A percentile compares a stretch with the other conserved stretches of the same genome.
These are phyloP conservation scores for Serpula lacrymans DNA, from an alignment of 768 basidiomycete genomes.

Conservation along the genomic window DNA sequence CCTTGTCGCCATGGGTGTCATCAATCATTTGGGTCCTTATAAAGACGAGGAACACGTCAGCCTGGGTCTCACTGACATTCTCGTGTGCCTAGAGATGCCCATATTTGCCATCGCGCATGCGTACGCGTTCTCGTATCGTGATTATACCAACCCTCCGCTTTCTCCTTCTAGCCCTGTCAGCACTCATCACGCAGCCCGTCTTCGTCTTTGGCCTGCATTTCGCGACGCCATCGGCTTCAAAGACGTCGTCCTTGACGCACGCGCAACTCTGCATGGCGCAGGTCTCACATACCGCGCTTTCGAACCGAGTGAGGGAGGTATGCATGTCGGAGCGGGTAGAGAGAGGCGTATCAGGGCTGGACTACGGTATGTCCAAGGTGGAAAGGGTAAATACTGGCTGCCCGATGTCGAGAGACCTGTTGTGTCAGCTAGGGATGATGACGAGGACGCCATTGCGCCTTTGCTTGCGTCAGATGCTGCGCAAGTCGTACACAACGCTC, in stretches of 20 bases:
- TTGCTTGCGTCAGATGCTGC: conserved; percentile 62
- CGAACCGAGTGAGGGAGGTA: conserved; percentile 90
- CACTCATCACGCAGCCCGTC: conserved; percentile 74
- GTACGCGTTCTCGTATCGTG: conserved; percentile 89
- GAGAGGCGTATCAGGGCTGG: conserved; percentile 89
- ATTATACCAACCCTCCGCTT: conserved; percentile 64
- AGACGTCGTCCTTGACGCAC: conserved; percentile 85
- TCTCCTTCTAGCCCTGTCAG: conserved; percentile 27
- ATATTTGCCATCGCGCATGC: conserved; percentile 93
- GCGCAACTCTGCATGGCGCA: conserved; percentile 76
- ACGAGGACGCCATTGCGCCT: conserved; percentile 70
- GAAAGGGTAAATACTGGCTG: conserved; percentile 93
- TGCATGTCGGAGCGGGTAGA: conserved; percentile 86
- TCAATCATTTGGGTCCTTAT: conserved; percentile 82
- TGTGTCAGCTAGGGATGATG: conserved; percentile 40
- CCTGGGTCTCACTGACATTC: conserved; percentile 81
- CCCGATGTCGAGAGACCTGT: conserved; percentile 52
- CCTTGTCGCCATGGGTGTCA: conserved; percentile 77
- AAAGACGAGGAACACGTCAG: conserved; percentile 88
- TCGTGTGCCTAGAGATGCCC: conserved; percentile 98
- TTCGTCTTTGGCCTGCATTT: conserved; percentile 84
- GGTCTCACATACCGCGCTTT: conserved; percentile 96
- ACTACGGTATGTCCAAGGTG: conserved; percentile 87
- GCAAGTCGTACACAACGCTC: conserved; percentile 61
- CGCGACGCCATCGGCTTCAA: conserved; percentile 83